These are phyloP conservation scores for Auricularia sp. DNA, from an alignment of 768 basidiomycete species.

Conservation along the genomic window DNA sequence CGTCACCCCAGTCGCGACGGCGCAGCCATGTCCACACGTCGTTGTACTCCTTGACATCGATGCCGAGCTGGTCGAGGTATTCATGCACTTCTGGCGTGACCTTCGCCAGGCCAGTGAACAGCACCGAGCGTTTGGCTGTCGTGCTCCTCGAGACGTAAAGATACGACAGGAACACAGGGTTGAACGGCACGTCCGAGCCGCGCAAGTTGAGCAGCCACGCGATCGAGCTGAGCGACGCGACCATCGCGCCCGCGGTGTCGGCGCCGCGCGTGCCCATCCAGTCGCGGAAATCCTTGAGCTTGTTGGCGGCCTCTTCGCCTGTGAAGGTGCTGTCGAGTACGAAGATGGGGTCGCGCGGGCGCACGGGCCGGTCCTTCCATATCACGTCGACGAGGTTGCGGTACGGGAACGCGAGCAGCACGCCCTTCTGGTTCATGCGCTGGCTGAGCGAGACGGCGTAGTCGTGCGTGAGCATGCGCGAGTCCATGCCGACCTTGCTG, in stretches of 20 bases:
- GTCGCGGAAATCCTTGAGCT: constrained; percentile 56
- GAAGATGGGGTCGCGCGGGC: constrained; percentile 54
- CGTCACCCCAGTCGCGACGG: constrained; percentile 64
- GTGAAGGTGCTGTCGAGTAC: constrained; percentile 67
- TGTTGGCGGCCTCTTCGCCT: constrained; percentile 54
- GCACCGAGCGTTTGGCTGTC: constrained; percentile 28
- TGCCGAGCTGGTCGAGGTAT: constrained; percentile 47
- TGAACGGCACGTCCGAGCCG: constrained; percentile 82
- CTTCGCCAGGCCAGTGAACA: constrained; percentile 70
- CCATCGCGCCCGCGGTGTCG: constrained; percentile 35
- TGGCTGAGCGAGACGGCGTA: constrained; percentile 51
- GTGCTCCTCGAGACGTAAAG: constrained; percentile 55
- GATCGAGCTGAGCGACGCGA: constrained; percentile 54
- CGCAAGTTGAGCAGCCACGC: constrained; percentile 86
- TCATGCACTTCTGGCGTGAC: constrained; percentile 44
- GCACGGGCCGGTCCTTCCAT: constrained; percentile 69
- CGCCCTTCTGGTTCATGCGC: constrained; percentile 40
- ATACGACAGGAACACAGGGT: constrained; percentile 87
- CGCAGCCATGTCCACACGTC: constrained; percentile 74
- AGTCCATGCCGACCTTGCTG: constrained; percentile 68
- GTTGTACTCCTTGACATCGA: constrained; percentile 58
- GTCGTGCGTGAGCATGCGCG: constrained; percentile 70
- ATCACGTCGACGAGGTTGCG: constrained; percentile 76
- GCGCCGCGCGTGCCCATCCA: constrained; percentile 59
- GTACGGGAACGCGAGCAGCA: constrained; percentile 68